Evolutionary conservation across 805 yeast species (phyloP).

Genomic region (Candida mattraensis): DNA sequence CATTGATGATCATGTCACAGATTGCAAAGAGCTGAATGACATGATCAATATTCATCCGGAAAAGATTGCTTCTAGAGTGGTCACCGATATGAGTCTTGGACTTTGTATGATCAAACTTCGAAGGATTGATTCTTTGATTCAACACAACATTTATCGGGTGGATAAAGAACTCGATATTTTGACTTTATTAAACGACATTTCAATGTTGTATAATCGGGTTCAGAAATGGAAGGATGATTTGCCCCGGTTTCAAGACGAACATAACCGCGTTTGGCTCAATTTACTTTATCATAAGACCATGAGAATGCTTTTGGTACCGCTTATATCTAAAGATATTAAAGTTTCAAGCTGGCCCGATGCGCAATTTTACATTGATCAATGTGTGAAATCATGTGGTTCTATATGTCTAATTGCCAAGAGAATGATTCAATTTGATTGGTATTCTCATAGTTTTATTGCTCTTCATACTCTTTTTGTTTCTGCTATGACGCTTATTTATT

Average conservation of each 20-base stretch:
- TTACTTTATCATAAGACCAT: constrained; percentile 21
- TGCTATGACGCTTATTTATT: constrained; percentile 26
- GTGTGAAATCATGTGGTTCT: constrained; percentile 24
- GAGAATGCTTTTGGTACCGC: constrained; percentile 19
- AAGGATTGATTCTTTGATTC: constrained; percentile 23
- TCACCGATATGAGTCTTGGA: constrained; percentile 19
- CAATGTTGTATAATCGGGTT: constrained; percentile 10
- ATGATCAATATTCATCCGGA: constrained; percentile 22
- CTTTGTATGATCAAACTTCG: constrained; percentile 15
- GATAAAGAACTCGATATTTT: constrained; percentile 14
- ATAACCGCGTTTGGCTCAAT: constrained; percentile 14
- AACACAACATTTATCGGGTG: constrained; percentile 21
- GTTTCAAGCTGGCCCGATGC: constrained; percentile 9
- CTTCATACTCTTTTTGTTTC: constrained; percentile 24
- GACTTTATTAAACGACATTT: constrained; percentile 14
- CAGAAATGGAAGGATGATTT: constrained; percentile 17
- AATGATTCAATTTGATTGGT: constrained; percentile 23
- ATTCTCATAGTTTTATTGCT: constrained; percentile 25
- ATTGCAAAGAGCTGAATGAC: constrained; percentile 17
- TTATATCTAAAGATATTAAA: constrained; percentile 15
- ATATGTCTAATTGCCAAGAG: constrained; percentile 23
- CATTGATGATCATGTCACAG: constrained; percentile 20
- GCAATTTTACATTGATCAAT: constrained; percentile 18
- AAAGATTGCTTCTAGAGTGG: constrained; percentile 10
- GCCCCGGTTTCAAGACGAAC: constrained; percentile 18